Evolutionary conservation across 2,329 filamentous ascomycete species (phyloP).

Genomic region (Dactylellina drechsleri): DNA sequence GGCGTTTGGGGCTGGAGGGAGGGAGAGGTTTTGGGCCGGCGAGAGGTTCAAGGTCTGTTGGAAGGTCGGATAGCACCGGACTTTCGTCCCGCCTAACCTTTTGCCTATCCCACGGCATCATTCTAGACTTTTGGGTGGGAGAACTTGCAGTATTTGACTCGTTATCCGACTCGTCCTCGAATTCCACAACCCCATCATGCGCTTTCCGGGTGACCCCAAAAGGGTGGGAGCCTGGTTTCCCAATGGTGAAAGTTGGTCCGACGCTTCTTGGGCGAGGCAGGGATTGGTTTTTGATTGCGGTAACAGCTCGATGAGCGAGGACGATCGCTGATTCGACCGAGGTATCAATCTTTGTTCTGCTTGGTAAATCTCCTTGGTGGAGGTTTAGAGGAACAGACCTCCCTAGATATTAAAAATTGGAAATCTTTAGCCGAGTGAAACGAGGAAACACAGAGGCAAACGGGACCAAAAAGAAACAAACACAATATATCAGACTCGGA

Average conservation of each 20-base stretch:
- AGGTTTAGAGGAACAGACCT: slow-evolving; percentile 18
- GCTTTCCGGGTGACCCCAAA: slow-evolving; percentile 32
- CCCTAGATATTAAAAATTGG: slow-evolving; percentile 5
- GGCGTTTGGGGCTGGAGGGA: slow-evolving; percentile 7
- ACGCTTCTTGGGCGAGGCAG: slow-evolving; percentile 33
- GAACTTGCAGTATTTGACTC: slow-evolving; percentile 27
- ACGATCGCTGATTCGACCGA: slow-evolving; percentile 48
- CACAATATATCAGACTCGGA: too few species aligned
- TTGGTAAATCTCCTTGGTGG: slow-evolving; percentile 16
- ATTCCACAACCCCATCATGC: slow-evolving; percentile 54
- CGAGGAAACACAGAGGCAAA: too few species aligned
- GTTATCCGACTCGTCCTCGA: slow-evolving; percentile 49
- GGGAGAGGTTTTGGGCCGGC: slow-evolving; percentile 11
- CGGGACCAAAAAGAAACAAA: too few species aligned
- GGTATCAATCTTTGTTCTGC: slow-evolving; percentile 17
- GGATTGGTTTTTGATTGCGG: slow-evolving; percentile 39
- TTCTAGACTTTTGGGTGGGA: slow-evolving; percentile 26
- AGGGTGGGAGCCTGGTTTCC: slow-evolving; percentile 35
- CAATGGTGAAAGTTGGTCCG: slow-evolving; percentile 36
- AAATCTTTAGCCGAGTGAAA: background rate
- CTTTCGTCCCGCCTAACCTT: slow-evolving; percentile 12
- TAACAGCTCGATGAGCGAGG: slow-evolving; percentile 46
- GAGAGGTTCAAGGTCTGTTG: slow-evolving; percentile 5
- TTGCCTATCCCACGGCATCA: slow-evolving; percentile 30
- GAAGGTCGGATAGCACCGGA: background rate